A percentile compares a stretch with the other conserved stretches of the same genome.
These are phyloP conservation scores for Batkoa obscura DNA, from an alignment of 371 early-diverging fungal genomes.

Conservation along the genomic window DNA sequence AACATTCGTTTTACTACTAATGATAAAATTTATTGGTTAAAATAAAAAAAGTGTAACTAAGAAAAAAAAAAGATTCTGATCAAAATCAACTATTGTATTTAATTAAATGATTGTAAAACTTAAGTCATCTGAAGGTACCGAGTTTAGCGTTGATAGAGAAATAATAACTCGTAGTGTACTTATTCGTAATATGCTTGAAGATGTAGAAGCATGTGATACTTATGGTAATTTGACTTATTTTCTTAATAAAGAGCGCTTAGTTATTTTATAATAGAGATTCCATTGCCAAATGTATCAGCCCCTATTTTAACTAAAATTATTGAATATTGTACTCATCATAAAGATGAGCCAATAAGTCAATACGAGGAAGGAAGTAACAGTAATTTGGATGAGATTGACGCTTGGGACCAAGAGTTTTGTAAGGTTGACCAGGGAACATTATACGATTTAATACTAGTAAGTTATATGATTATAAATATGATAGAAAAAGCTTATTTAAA, in stretches of 20 bases:
- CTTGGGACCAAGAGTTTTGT: slow-evolving; percentile 66
- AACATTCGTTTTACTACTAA: no score
- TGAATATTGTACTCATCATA: slow-evolving; percentile 69
- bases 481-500: not conserved
- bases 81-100: no score
- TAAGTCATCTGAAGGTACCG: slow-evolving; percentile 42
- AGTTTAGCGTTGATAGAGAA: slow-evolving; percentile 48
- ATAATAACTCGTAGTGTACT: slow-evolving; percentile 54
- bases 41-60: no score
- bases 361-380: slow-evolving; percentile 19
- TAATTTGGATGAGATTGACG: slow-evolving; percentile 39
- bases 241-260: not conserved
- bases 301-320: slow-evolving; percentile 59
- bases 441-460: slow-evolving; percentile 52
- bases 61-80: no score
- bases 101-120: no score
- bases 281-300: slow-evolving; percentile 73
- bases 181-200: slow-evolving; percentile 68
- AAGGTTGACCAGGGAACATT: slow-evolving; percentile 77
- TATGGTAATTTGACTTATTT: not conserved
- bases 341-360: slow-evolving; percentile 29
- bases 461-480: not conserved
- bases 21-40: no score
- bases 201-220: slow-evolving; percentile 35
- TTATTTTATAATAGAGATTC: slow-evolving; percentile 24